phyloP scores from a whole-genome alignment of 768 basidiomycete species.

The Galerina sulciceps region DNA sequence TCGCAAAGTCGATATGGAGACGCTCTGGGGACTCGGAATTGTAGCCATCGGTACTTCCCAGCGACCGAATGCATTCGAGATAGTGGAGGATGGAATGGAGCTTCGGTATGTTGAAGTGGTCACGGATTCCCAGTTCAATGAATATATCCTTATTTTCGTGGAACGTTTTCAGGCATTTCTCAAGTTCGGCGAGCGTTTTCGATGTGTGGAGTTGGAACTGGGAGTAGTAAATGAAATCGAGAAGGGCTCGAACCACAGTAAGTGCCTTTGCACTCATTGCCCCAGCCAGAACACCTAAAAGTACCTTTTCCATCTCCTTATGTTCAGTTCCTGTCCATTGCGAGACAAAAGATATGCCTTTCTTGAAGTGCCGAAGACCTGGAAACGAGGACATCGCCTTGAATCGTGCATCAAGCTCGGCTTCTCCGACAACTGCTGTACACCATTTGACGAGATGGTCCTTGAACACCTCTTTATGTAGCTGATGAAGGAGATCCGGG shows the following conservation, averaged over 20 bases:
- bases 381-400: slow-evolving; percentile 14
- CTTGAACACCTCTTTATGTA: slow-evolving; percentile 52
- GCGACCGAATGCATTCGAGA: slow-evolving; percentile 4
- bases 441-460: slow-evolving; percentile 43
- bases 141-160: slow-evolving; percentile 31
- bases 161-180: slow-evolving; percentile 23
- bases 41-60: not conserved
- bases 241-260: slow-evolving; percentile 24
- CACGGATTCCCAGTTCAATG: slow-evolving; percentile 20
- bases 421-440: slow-evolving; percentile 7
- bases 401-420: slow-evolving; percentile 13
- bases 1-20: no score
- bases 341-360: slow-evolving; percentile 42
- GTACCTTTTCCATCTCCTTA: slow-evolving; percentile 40
- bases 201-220: slow-evolving; percentile 31
- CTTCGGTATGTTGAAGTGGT: slow-evolving; percentile 40
- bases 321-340: slow-evolving; percentile 51
- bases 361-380: slow-evolving; percentile 42
- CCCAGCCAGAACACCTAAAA: slow-evolving; percentile 35
- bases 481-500: slow-evolving; percentile 50
- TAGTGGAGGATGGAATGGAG: slow-evolving; percentile 32
- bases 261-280: slow-evolving; percentile 21
- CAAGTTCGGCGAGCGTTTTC: slow-evolving; percentile 26
- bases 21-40: no score
- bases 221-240: slow-evolving; percentile 42